These are phyloP conservation scores for Clausena lansium DNA, from an alignment of 345 rosid species.

Conservation along the genomic window DNA sequence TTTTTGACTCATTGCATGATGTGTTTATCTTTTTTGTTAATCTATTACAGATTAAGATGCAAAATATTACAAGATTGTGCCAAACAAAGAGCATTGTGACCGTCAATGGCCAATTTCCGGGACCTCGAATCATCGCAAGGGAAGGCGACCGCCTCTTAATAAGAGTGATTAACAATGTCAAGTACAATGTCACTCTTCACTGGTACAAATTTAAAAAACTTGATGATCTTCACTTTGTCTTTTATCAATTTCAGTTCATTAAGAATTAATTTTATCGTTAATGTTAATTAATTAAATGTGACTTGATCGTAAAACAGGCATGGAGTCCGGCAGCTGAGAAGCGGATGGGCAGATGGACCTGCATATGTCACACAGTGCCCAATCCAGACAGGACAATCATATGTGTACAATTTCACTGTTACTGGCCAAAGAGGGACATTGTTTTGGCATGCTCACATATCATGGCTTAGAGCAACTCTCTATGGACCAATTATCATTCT, in stretches of 20 bases:
- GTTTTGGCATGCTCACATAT: conserved; percentile 61
- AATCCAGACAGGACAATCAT: conserved; percentile 46
- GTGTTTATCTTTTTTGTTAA: no score
- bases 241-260: background rate
- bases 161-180: conserved; percentile 66
- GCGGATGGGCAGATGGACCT: conserved; percentile 67
- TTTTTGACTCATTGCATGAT: background rate
- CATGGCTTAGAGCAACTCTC: conserved; percentile 46
- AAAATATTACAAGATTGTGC: conserved; percentile 64
- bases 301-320: no score
- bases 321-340: conserved; percentile 45
- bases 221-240: background rate
- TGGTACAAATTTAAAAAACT: conserved; percentile 36
- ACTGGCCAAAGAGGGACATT: conserved; percentile 55
- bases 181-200: conserved; percentile 62
- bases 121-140: conserved; percentile 64
- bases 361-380: conserved; percentile 54
- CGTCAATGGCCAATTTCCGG: conserved; percentile 69
- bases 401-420: conserved; percentile 46
- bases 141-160: conserved; percentile 71
- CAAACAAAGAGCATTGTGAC: conserved; percentile 69
- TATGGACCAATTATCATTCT: conserved; percentile 52
- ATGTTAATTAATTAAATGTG: background rate
- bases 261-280: background rate
- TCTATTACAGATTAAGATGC: conserved; percentile 45